Conservation (phyloP, 805 yeast genomes). For the Teunomyces atbi region DNA sequence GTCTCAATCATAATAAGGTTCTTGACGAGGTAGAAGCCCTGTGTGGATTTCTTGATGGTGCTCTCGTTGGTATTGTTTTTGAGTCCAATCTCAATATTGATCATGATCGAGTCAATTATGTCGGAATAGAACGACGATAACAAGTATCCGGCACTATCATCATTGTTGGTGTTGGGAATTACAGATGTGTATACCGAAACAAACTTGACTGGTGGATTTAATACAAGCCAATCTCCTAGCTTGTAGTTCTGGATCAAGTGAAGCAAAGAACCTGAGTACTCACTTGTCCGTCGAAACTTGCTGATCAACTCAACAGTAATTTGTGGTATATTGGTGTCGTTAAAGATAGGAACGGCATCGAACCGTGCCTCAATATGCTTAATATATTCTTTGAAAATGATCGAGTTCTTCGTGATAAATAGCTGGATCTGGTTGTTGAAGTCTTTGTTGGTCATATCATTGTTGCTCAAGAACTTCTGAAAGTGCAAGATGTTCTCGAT, state of each 20-base stretch:
- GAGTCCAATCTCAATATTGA: conserved; percentile 62
- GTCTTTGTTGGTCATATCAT: conserved; percentile 9
- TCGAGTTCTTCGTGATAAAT: conserved; percentile 22
- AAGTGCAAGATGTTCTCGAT: conserved; percentile 41
- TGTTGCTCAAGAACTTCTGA: conserved; percentile 15
- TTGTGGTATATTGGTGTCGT: conserved; percentile 70
- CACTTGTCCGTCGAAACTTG: conserved; percentile 61
- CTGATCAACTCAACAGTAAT: conserved; percentile 72
- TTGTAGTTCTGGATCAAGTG: conserved; percentile 49
- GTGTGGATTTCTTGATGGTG: conserved; percentile 38
- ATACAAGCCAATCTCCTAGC: conserved; percentile 68
- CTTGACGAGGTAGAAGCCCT: conserved; percentile 71
- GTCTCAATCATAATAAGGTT: conserved; percentile 76
- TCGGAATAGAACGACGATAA: conserved; percentile 73
- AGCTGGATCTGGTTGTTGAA: conserved; percentile 9
- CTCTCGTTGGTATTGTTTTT: conserved; percentile 29
- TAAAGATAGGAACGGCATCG: conserved; percentile 47
- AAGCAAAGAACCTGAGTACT: conserved; percentile 52
- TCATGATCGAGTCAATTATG: conserved; percentile 68
- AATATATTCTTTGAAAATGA: conserved; percentile 57
- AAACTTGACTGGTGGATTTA: conserved; percentile 52
- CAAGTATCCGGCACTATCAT: conserved; percentile 47
- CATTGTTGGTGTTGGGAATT: conserved; percentile 33
- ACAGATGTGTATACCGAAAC: conserved; percentile 49
- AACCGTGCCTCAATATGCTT: conserved; percentile 54